A percentile compares a stretch with the other conserved stretches of the same genome.
These are phyloP conservation scores for Pisolithus orientalis DNA, from an alignment of 768 basidiomycete genomes.

Conservation along the genomic window DNA sequence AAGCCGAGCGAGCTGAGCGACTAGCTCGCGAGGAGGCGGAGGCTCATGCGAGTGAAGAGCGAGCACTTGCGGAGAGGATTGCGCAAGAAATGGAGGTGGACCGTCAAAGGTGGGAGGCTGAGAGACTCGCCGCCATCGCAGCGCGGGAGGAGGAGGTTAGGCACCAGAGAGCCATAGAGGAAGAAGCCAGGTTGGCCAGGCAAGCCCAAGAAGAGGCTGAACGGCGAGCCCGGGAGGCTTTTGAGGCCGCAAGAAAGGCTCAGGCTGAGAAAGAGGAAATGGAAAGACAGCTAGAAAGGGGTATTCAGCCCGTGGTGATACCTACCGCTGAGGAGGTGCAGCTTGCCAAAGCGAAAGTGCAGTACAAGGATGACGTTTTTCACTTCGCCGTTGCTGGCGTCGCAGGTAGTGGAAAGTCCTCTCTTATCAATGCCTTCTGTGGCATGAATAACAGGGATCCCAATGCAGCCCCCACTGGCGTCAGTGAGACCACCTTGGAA, in stretches of 20 bases:
- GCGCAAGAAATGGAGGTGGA: slow-evolving; percentile 17
- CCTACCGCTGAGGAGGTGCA: slow-evolving; percentile 10
- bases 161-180: slow-evolving; percentile 15
- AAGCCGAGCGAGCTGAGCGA: slow-evolving; percentile 17
- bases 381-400: background rate
- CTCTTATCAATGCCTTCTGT: too few species aligned
- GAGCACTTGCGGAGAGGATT: slow-evolving; percentile 12
- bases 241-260: slow-evolving; percentile 10
- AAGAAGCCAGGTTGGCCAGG: slow-evolving; percentile 9
- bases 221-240: background rate
- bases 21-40: slow-evolving; percentile 16
- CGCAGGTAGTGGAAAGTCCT: too few species aligned
- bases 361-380: slow-evolving; percentile 7
- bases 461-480: too few species aligned
- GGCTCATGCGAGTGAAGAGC: slow-evolving; percentile 1
- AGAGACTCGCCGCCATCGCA: slow-evolving; percentile 14
- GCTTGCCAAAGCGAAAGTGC: background rate
- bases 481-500: too few species aligned
- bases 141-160: slow-evolving; percentile 20
- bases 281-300: background rate
- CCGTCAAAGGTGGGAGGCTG: slow-evolving; percentile 13
- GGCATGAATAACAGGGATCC: too few species aligned
- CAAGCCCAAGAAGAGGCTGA: background rate
- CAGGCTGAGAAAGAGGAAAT: slow-evolving; percentile 14
- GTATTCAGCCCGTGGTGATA: slow-evolving; percentile 6